Percentiles rank a stretch among this genome's conserved stretches.
Evolutionary conservation across 768 basidiomycete species (phyloP).

Genomic region (Ramaria rubella): DNA sequence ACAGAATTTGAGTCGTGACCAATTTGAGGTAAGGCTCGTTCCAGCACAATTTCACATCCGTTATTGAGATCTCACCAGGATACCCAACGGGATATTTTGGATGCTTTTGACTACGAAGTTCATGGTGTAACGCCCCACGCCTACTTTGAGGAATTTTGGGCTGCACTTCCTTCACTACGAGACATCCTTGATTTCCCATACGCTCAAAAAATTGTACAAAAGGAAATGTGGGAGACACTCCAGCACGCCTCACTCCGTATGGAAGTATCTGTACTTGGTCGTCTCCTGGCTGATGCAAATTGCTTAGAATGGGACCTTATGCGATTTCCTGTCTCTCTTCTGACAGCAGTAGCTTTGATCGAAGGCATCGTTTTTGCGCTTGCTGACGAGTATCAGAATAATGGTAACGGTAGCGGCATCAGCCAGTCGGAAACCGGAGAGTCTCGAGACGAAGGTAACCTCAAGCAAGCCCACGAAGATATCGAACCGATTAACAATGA

Average conservation of each 20-base stretch:
- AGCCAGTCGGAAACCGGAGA: neutral
- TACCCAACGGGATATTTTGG: conserved; percentile 51
- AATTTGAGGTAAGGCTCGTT: conserved; percentile 44
- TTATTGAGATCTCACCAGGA: conserved; percentile 29
- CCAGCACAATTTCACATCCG: neutral
- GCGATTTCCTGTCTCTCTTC: conserved; percentile 44
- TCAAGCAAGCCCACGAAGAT: neutral
- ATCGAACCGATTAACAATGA: neutral
- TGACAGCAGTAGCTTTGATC: conserved; percentile 48
- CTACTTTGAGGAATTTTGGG: conserved; percentile 54
- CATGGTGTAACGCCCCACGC: conserved; percentile 44
- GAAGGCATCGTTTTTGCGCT: conserved; percentile 38
- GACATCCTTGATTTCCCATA: conserved; percentile 29
- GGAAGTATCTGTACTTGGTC: conserved; percentile 16
- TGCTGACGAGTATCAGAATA: conserved; percentile 24
- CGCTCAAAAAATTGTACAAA: conserved; percentile 42
- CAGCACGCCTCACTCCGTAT: conserved; percentile 37
- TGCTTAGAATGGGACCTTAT: conserved; percentile 46
- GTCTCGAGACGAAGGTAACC: neutral
- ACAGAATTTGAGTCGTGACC: conserved; percentile 36
- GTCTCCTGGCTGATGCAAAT: neutral
- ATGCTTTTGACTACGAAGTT: conserved; percentile 40
- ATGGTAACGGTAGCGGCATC: neutral
- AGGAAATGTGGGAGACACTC: conserved; percentile 46
- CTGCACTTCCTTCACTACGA: conserved; percentile 46